Evolutionary conservation across 495 filamentous ascomycete species (phyloP).

Genomic region (Tuber indicum): DNA sequence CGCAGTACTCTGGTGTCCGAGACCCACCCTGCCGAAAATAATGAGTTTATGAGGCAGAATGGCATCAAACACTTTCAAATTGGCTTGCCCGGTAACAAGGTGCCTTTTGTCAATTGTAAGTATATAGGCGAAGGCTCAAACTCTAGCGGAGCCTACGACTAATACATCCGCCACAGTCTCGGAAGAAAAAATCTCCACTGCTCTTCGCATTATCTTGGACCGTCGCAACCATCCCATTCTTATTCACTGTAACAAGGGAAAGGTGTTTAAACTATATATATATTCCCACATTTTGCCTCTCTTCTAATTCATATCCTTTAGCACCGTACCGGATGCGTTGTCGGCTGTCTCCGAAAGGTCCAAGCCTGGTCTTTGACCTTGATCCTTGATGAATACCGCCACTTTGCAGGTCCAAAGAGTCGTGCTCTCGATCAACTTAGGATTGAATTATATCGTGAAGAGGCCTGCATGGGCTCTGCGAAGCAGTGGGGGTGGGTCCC

Average conservation of each 20-base stretch:
- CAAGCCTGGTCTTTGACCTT: constrained; percentile 53
- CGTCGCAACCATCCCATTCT: constrained; percentile 64
- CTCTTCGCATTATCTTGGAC: constrained; percentile 60
- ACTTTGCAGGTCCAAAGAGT: constrained; percentile 60
- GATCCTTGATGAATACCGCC: constrained; percentile 61
- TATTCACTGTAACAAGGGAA: constrained; percentile 85
- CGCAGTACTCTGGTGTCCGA: constrained; percentile 68
- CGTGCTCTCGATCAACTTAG: constrained; percentile 51
- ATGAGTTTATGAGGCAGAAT: constrained; percentile 55
- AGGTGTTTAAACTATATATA: constrained; percentile 48
- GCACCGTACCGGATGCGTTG: constrained; percentile 79
- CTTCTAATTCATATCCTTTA: constrained; percentile 36
- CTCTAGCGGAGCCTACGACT: background rate
- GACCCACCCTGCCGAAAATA: constrained; percentile 53
- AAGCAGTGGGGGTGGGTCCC: constrained; percentile 39
- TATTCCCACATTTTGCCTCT: background rate
- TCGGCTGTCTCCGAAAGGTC: constrained; percentile 63
- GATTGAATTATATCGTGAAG: constrained; percentile 44
- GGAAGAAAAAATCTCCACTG: constrained; percentile 54
- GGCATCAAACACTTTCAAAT: constrained; percentile 63
- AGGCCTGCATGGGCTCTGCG: constrained; percentile 36
- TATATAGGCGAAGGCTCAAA: background rate
- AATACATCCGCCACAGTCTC: constrained; percentile 45
- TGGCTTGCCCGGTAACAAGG: constrained; percentile 71
- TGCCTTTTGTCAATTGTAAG: constrained; percentile 43